Evolutionary conservation across 169 alveolate species (phyloP).

Genomic region (Babesia caballi): DNA sequence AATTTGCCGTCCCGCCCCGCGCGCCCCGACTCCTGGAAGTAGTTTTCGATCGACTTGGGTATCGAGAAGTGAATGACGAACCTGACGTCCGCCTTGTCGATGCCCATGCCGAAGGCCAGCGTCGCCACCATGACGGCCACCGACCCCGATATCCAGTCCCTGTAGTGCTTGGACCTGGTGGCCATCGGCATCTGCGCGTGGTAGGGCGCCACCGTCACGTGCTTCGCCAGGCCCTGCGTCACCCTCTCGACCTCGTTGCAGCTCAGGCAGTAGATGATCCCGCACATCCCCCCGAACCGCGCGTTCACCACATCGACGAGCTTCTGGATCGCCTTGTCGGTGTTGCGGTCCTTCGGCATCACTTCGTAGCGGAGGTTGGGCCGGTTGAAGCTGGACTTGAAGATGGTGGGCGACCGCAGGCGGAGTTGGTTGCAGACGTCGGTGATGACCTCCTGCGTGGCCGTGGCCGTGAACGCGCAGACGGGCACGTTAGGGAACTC

Average conservation of each 20-base stretch:
- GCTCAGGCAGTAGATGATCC: constrained; percentile 92
- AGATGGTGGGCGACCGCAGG: constrained; percentile 29
- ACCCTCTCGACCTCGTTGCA: constrained; percentile 90
- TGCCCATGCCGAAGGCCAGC: constrained; percentile 99
- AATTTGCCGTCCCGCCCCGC: constrained; percentile 90
- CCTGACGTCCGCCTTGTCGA: constrained; percentile 96
- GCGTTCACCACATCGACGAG: constrained; percentile 13
- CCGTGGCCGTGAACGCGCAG: constrained; percentile 97
- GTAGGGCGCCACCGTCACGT: constrained; percentile 68
- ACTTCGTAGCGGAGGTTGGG: constrained; percentile 61
- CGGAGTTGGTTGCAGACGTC: constrained; percentile 70
- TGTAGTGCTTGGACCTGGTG: constrained; percentile 71
- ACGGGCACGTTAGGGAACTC: constrained; percentile 92
- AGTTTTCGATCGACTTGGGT: constrained; percentile 96
- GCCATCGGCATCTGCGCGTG: constrained; percentile 80
- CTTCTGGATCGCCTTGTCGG: constrained; percentile 33
- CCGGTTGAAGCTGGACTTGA: constrained; percentile 65
- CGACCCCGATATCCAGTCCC: constrained; percentile 89
- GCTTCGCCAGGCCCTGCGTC: constrained; percentile 72
- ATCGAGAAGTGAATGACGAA: constrained; percentile 95
- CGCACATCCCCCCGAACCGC: constrained; percentile 57
- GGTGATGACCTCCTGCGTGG: constrained; percentile 85
- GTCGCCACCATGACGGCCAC: constrained; percentile 95
- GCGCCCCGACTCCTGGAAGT: constrained; percentile 98
- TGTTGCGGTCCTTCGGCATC: constrained; percentile 27